Evolutionary conservation across 768 basidiomycete species (phyloP), one percentile per base, ranked within the genome.

Genomic region (Cantharellus cinnabarinus): DNA sequence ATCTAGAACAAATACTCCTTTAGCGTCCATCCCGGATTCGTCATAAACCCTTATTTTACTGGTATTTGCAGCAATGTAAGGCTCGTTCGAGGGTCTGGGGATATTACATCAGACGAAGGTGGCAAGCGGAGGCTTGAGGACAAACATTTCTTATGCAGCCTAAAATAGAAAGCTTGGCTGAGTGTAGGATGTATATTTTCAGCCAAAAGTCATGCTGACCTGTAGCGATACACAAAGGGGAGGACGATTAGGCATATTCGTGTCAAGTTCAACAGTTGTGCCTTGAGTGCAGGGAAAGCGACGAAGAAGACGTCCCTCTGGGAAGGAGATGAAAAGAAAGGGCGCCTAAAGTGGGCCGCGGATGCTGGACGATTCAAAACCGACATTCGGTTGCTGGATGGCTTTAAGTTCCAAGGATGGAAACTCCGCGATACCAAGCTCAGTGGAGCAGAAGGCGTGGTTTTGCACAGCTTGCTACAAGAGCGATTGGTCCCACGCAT

Each of bases 271-370:
- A 74, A 63, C 41, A 75, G 63, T 2, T 64, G 64, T n/a, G 68
- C 67, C 58, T 75, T 75, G 57, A 75, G 65, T 3, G 72, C 72
- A 2, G 74, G 74, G 14, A 74, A 66, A 2, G 72, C 63, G 50
- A 74, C 61, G 66, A 74, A 73, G 62, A 75, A 69, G 50, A 75
- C 67, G 65, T 75, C 74, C 4, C 62, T 59, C 0, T 69, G 62
- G 1, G 61, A 57, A 2, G 60, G 53, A 3, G 70, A 63, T 3
- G 71, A 61, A 56, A 69, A 71, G 59, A 75, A 74, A 3, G 44
- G 39, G 42, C 56, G 52, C 44, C 10, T 10, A 48, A 10, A 48
- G 44, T 10, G 29, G 29, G 44, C 10, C 29, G 44, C 44, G 10
- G 29, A 29, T 29, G 20, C 20, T 29, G 20, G 20, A 29, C 20